These are phyloP conservation scores for Acanthamoeba royreba DNA, from an alignment of 208 protist genomes.

Conservation along the genomic window DNA sequence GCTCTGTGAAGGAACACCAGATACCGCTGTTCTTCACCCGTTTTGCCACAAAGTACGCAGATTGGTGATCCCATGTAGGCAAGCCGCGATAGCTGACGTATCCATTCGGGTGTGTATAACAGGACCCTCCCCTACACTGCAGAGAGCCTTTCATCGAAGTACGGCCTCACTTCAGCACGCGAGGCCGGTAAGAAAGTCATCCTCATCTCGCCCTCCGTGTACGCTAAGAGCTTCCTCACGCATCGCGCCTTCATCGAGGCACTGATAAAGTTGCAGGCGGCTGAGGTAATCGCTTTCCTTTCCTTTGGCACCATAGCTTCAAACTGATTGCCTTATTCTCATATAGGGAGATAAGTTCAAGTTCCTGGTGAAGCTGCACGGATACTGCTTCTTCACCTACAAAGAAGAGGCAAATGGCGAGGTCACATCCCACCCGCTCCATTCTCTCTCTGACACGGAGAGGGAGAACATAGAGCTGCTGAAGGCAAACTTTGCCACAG, in stretches of 20 bases:
- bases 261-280: neutral
- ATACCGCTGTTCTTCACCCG: constrained; percentile 36
- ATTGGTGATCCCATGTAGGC: neutral
- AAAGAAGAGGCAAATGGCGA: neutral
- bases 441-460: neutral
- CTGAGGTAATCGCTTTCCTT: neutral
- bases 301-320: neutral
- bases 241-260: neutral
- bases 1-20: neutral
- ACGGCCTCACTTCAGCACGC: neutral
- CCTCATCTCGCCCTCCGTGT: constrained; percentile 20
- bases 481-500: neutral
- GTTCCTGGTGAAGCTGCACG: constrained; percentile 47
- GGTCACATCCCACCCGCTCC: neutral
- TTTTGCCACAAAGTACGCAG: neutral
- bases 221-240: constrained; percentile 38
- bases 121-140: constrained; percentile 28
- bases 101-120: neutral
- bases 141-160: neutral
- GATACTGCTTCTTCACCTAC: constrained; percentile 43
- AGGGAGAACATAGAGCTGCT: neutral
- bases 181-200: neutral
- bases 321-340: neutral
- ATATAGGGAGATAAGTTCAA: neutral
- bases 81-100: neutral